phyloP scores from a whole-genome alignment of 164 flowering plant genomes.

The Litsea cubeba region DNA sequence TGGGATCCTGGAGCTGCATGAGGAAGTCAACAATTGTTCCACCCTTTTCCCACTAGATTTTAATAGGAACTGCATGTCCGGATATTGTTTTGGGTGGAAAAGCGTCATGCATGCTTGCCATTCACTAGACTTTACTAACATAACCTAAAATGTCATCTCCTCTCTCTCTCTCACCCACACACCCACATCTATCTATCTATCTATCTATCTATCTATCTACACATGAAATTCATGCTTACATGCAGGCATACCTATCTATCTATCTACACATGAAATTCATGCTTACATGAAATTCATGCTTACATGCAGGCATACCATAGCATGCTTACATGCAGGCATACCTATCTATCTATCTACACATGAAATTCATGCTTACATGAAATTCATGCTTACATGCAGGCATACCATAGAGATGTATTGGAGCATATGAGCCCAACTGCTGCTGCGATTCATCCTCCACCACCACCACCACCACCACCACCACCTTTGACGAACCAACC shows the following conservation, averaged over 20 bases:
- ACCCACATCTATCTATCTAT: no score
- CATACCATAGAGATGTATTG: conserved; percentile 77
- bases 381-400: no score
- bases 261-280: no score
- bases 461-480: conserved; percentile 13
- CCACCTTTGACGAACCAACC: conserved; percentile 11
- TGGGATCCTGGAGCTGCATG: neutral
- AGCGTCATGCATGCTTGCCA: neutral
- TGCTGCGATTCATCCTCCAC: conserved; percentile 19
- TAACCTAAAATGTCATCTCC: no score
- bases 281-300: no score
- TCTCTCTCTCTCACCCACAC: no score
- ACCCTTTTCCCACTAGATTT: neutral
- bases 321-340: no score
- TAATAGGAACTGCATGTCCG: neutral
- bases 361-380: conserved; percentile 1
- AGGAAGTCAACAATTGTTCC: neutral
- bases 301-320: no score
- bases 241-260: conserved; percentile 73
- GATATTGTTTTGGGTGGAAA: neutral
- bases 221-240: no score
- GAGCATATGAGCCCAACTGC: conserved; percentile 50
- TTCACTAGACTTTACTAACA: no score
- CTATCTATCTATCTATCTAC: no score
- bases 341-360: neutral